Percentiles rank a stretch among this genome's conserved stretches.
phyloP scores from a whole-genome alignment of 2,329 filamentous ascomycete genomes.

The Colletotrichum sp. region DNA sequence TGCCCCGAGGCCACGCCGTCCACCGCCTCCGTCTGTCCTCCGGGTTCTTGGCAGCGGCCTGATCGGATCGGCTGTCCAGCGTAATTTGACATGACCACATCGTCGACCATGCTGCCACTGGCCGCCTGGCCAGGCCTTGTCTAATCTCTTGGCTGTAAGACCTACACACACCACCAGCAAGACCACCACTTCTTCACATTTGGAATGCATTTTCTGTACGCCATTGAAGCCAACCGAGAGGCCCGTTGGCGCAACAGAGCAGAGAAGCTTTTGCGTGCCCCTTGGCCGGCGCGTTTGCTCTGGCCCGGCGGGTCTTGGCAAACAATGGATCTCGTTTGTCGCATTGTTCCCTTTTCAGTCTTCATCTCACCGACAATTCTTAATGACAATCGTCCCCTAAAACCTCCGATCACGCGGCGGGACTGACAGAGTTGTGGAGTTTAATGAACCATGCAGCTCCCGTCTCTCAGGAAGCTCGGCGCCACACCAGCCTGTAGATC shows the following conservation, averaged over 20 bases:
- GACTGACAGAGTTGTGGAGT: background rate
- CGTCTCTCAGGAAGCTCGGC: background rate
- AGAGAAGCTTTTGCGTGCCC: background rate
- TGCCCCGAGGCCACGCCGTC: background rate
- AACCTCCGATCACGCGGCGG: background rate
- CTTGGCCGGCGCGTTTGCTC: background rate
- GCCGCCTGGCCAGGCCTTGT: background rate
- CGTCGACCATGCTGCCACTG: background rate
- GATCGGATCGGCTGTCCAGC: background rate
- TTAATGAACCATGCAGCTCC: background rate
- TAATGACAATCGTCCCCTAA: background rate
- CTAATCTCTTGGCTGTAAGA: background rate
- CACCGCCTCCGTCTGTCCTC: background rate
- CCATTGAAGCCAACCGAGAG: background rate
- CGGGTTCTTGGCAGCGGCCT: background rate
- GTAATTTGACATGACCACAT: background rate
- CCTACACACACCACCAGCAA: background rate
- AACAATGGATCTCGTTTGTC: background rate
- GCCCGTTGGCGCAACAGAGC: background rate
- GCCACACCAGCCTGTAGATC: conserved; percentile 5
- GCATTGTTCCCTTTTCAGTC: background rate
- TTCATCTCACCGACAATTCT: background rate
- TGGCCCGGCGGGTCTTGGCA: background rate
- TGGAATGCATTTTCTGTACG: background rate
- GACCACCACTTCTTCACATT: background rate